Base-by-base conservation (phyloP, 1,284 basidiomycete genomes). In the Austroboletus novae-zelandiae region DNA sequence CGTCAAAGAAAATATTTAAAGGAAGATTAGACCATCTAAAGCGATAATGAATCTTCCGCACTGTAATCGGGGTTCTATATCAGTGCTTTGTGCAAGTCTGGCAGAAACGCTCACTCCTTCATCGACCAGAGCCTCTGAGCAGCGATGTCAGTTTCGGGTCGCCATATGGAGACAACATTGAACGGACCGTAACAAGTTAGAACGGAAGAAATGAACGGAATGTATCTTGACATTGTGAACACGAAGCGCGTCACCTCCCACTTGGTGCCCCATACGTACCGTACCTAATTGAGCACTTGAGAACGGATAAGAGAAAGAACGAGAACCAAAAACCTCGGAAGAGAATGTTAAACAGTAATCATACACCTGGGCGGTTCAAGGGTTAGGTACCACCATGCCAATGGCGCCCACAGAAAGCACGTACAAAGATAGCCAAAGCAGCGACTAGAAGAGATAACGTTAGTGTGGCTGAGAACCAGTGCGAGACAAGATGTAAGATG, bases 221-320 rank as follows among this genome's bases (percentile, higher is more conserved):
- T 34, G 44, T 67, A 67, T 55, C 65, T 64, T 40, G 62, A 47
- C 11, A 67, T 8, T 4, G 61, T 60, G 36, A 64, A 64, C 11
- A 64, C 50, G 25, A 61, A 40, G 27, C 64, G 64, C 25, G 63
- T 34, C 9, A 32, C 15, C 18, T 46, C 53, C 62, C 62, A 66
- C 20, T 50, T 53, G 11, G 54, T 58, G 4, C 64, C 63, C 63
- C 65, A 67, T 27, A 62, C 52, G 34, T 56, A 36, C 45, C 58
- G 47, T 10, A 61, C 58, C 60, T 65, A 13, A 18, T 14, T 13
- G 23, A n/a, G 4, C 9, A 1, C 2, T 34, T 59, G 25, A 62
- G 45, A 43, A 20, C 13, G 29, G 34, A 2, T 4, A 14, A 39
- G 37, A 40, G 13, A n/a, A 1, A n/a, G 0, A n/a, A 29, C 7